These are phyloP conservation scores for Metschnikowia bowlesiae DNA, from an alignment of 805 yeast genomes.

Conservation along the genomic window DNA sequence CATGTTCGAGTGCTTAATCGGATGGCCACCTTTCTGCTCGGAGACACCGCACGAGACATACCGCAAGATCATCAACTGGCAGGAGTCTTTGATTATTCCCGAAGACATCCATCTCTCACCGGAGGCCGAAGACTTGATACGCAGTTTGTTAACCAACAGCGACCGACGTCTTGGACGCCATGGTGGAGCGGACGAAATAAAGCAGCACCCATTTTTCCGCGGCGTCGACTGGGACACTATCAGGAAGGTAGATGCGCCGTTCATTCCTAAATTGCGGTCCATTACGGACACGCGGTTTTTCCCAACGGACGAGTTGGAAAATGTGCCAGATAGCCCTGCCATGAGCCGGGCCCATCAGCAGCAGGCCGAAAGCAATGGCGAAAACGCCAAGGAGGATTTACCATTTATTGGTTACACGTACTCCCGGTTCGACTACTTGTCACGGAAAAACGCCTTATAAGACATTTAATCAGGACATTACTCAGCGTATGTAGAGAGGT, in stretches of 20 bases:
- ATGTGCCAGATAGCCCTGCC: slow-evolving; percentile 84
- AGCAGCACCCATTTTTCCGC: slow-evolving; percentile 84
- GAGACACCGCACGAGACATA: slow-evolving; percentile 94
- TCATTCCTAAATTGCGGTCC: slow-evolving; percentile 84
- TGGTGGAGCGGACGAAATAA: slow-evolving; percentile 90
- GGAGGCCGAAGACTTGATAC: slow-evolving; percentile 82
- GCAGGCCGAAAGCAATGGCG: slow-evolving; percentile 47
- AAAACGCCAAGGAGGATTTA: slow-evolving; percentile 73
- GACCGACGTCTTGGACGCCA: slow-evolving; percentile 80
- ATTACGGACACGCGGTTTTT: slow-evolving; percentile 95
- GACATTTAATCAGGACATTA: not conserved
- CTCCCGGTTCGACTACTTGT: slow-evolving; percentile 88
- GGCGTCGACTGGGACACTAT: slow-evolving; percentile 96
- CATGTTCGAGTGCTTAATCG: slow-evolving; percentile 93
- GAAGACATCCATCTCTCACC: slow-evolving; percentile 87
- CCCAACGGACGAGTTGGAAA: slow-evolving; percentile 96
- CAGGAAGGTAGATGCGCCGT: slow-evolving; percentile 86
- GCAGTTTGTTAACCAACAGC: slow-evolving; percentile 69
- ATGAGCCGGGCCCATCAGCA: slow-evolving; percentile 55
- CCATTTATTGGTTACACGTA: slow-evolving; percentile 98
- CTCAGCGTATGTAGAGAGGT: too few species aligned
- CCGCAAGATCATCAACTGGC: slow-evolving; percentile 87
- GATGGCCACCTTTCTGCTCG: slow-evolving; percentile 97
- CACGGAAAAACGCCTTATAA: slow-evolving; percentile 60
- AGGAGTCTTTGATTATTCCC: slow-evolving; percentile 81